Evolutionary conservation across 2,329 filamentous ascomycete species (phyloP).

Genomic region (Cryphonectria parasitica): DNA sequence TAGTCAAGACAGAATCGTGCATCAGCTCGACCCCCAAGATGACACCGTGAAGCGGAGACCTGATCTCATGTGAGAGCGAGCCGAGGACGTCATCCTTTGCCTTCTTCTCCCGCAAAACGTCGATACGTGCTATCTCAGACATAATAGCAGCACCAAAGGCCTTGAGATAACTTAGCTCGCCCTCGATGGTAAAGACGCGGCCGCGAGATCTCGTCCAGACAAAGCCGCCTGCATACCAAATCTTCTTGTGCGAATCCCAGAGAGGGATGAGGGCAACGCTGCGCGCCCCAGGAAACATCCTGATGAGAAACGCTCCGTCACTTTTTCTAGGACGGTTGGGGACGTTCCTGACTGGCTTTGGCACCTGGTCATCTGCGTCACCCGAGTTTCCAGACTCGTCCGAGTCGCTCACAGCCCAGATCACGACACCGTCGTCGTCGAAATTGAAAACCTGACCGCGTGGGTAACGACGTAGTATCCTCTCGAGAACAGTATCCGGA

Average conservation of each 20-base stretch:
- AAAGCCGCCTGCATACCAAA: slow-evolving; percentile 30
- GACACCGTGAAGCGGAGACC: slow-evolving; percentile 61
- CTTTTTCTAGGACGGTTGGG: neutral
- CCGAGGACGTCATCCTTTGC: slow-evolving; percentile 54
- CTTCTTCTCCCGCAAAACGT: slow-evolving; percentile 41
- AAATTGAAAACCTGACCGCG: slow-evolving; percentile 52
- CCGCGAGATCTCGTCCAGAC: slow-evolving; percentile 11
- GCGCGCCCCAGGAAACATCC: slow-evolving; percentile 46
- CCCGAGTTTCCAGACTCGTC: neutral
- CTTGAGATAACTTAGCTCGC: slow-evolving; percentile 49
- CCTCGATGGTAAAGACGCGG: slow-evolving; percentile 34
- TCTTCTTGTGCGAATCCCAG: slow-evolving; percentile 44
- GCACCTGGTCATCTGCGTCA: neutral
- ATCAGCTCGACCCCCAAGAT: slow-evolving; percentile 56
- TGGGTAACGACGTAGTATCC: slow-evolving; percentile 49
- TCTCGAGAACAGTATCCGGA: slow-evolving; percentile 44
- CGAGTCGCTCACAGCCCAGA: slow-evolving; percentile 15
- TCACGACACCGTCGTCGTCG: slow-evolving; percentile 31
- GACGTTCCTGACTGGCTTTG: neutral
- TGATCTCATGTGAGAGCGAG: slow-evolving; percentile 60
- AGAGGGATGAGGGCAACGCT: slow-evolving; percentile 53
- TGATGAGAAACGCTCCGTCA: slow-evolving; percentile 3
- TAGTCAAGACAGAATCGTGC: slow-evolving; percentile 41
- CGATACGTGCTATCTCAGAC: slow-evolving; percentile 55
- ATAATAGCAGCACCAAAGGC: slow-evolving; percentile 58